A percentile compares a stretch with the other conserved stretches of the same genome.
Conservation (phyloP, 2,329 filamentous ascomycete species). For the Aspergillus sp. region DNA sequence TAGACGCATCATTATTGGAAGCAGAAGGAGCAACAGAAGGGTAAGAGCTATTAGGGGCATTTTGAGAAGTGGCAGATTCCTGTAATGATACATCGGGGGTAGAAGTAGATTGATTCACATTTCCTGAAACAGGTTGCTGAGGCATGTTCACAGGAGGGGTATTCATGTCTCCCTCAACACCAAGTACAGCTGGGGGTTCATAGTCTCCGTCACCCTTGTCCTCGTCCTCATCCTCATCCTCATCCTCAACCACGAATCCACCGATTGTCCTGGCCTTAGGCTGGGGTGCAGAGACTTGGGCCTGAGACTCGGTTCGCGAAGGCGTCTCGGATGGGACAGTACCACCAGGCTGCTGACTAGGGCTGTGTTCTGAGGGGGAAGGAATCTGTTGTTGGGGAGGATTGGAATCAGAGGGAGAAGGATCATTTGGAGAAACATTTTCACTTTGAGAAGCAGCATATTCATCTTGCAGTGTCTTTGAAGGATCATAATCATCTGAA, state of each 20-base stretch:
- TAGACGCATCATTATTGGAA: slow-evolving; percentile 36
- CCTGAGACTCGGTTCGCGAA: slow-evolving; percentile 29
- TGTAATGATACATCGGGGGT: slow-evolving; percentile 56
- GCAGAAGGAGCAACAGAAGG: slow-evolving; percentile 39
- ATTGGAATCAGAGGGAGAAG: slow-evolving; percentile 15
- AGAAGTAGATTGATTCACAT: slow-evolving; percentile 50
- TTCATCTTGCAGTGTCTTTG: slow-evolving; percentile 41
- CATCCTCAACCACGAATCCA: slow-evolving; percentile 58
- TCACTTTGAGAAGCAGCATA: slow-evolving; percentile 28
- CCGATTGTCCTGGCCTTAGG: slow-evolving; percentile 49
- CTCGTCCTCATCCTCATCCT: slow-evolving; percentile 50
- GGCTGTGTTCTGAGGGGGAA: slow-evolving; percentile 21
- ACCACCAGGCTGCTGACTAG: slow-evolving; percentile 22
- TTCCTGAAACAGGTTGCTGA: slow-evolving; percentile 50
- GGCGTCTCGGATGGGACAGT: slow-evolving; percentile 25
- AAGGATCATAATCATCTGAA: slow-evolving; percentile 51
- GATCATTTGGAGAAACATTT: slow-evolving; percentile 19
- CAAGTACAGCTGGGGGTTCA: slow-evolving; percentile 50
- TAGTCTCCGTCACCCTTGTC: slow-evolving; percentile 41
- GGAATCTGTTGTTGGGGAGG: slow-evolving; percentile 16
- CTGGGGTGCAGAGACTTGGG: slow-evolving; percentile 26
- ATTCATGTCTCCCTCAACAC: slow-evolving; percentile 41
- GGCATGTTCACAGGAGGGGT: slow-evolving; percentile 43
- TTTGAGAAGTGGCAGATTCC: slow-evolving; percentile 45
- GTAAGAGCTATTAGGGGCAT: slow-evolving; percentile 47